Evolutionary conservation across 108 stramenopile species (phyloP), one percentile per base, ranked within the genome.

Genomic region (Cylindrotheca fusiformis): DNA sequence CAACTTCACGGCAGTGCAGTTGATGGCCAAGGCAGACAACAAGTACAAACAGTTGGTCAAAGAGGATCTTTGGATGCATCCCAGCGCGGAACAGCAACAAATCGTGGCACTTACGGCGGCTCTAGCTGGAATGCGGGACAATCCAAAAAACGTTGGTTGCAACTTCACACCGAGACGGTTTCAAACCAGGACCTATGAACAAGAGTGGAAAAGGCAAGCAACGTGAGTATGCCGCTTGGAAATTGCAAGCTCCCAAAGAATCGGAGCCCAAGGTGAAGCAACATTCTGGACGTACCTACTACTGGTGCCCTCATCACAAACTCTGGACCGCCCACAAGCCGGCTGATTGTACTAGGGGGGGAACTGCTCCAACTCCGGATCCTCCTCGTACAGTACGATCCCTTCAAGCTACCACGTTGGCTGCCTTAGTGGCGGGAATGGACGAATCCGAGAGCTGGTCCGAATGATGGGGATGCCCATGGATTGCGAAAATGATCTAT

Each of bases 101-200:
- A 71, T 79, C 22, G 14, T 75, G 1, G 78, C 78, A 4, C 73
- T 79, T 26, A 32, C n/a, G 4, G 44, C 61, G n/a, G 8, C n/a
- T 61, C 30, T 12, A 22, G 17, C 60, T 47, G 20, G 29, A 47
- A 23, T 22, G 3, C 17, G 4, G 8, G 26, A 24, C 58, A 47
- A 60, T 8, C 22, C 10, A 4, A 32, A 22, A 5, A 51, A 51
- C 19, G 22, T 5, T 14, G 50, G 22, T 19, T n/a, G 12, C 50
- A 51, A 51, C 5, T 6, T 6, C 50, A 51, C 19, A 29, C 4
- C 23, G 14, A n/a, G 10, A 6, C 5, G n/a, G n/a, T n/a, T n/a
- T n/a, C n/a, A n/a, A n/a, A n/a, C n/a, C n/a, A n/a, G n/a, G n/a
- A n/a, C n/a, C 26, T 23, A 8, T 19, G 31, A 10, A 8, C 26